Evolutionary conservation across 1,284 basidiomycete genomes (phyloP), one percentile per base, ranked within the genome.

Genomic region (Ganoderma meredithae): DNA sequence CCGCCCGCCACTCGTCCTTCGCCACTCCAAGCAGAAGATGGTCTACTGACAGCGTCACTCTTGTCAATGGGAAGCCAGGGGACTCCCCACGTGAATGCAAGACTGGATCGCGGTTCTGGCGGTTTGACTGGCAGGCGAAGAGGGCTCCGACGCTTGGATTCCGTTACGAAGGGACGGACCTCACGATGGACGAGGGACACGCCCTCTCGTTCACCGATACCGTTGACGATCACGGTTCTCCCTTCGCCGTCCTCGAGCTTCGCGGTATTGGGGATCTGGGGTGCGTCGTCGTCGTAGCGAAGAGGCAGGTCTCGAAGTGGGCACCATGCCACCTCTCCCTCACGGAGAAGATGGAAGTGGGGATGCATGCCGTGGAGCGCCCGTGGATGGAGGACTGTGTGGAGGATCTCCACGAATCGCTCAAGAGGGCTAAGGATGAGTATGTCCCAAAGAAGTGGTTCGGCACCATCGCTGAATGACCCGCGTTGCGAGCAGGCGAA

Each of bases 121-220:
- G 69, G 17, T 69, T 72, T 64, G 67, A 70, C 63, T 72, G 71
- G 71, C 52, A 55, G 52, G 69, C 67, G 67, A 63, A 49, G 55
- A 55, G 66, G 56, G 66, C 68, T 65, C 71, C 71, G 13, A 55
- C 65, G 1, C 63, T 72, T 39, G 71, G 71, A 25, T 72, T 63
- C 65, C 66, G 63, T 53, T 63, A 60, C 65, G 71, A 72, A 59
- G 71, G 71, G 66, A 68, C 64, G 66, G 71, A 72, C 67, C 49
- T 68, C 56, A 68, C 68, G 31, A 64, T 63, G 33, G n/a, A 43
- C 39, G 61, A 55, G 60, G 71, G 69, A 27, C 71, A 72, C 65
- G 52, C 63, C 49, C 69, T 72, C 49, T 66, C 71, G 22, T 70
- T 72, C 63, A 59, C 71, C 8, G 60, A 66, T 36, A 41, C 64